Evolutionary conservation across 768 basidiomycete genomes (phyloP).

Genomic region (Galerina marginata): DNA sequence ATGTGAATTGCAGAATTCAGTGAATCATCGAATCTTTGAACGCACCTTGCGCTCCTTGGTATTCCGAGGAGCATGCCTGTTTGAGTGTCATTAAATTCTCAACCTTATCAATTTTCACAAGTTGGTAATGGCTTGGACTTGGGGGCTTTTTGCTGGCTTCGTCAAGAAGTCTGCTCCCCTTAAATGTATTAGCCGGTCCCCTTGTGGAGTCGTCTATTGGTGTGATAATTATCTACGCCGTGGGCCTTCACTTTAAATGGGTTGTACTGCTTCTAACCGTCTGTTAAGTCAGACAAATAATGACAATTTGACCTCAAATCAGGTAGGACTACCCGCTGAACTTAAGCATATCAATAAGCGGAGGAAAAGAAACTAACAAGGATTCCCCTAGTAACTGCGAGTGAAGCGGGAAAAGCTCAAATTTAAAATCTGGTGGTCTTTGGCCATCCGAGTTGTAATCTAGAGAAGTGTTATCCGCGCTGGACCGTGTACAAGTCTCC

Average conservation of each 20-base stretch:
- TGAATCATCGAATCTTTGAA: conserved; percentile 88
- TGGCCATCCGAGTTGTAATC: conserved; percentile 75
- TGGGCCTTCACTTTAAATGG: conserved; percentile 23
- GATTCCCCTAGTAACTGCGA: conserved; percentile 89
- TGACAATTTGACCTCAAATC: conserved; percentile 71
- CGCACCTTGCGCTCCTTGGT: conserved; percentile 79
- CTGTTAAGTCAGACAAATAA: conserved; percentile 35
- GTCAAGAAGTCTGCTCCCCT: conserved; percentile 38
- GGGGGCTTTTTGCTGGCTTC: conserved; percentile 43
- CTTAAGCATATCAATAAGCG: conserved; percentile 91
- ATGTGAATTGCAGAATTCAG: conserved; percentile 85
- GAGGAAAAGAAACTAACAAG: conserved; percentile 93
- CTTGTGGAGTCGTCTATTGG: conserved; percentile 34
- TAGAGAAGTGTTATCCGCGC: conserved; percentile 76
- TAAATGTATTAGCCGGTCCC: conserved; percentile 51
- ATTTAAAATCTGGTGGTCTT: conserved; percentile 77
- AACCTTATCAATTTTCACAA: conserved; percentile 41
- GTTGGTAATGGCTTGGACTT: conserved; percentile 43
- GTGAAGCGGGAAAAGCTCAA: conserved; percentile 87
- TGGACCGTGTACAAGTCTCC: conserved; percentile 78
- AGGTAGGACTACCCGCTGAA: conserved; percentile 85
- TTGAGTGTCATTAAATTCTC: conserved; percentile 74
- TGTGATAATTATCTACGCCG: conserved; percentile 61
- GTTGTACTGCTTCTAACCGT: conserved; percentile 33
- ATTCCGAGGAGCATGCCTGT: conserved; percentile 78